These are phyloP conservation scores for Xylaria hypoxylon DNA, from an alignment of 2,329 filamentous ascomycete genomes.

Conservation along the genomic window DNA sequence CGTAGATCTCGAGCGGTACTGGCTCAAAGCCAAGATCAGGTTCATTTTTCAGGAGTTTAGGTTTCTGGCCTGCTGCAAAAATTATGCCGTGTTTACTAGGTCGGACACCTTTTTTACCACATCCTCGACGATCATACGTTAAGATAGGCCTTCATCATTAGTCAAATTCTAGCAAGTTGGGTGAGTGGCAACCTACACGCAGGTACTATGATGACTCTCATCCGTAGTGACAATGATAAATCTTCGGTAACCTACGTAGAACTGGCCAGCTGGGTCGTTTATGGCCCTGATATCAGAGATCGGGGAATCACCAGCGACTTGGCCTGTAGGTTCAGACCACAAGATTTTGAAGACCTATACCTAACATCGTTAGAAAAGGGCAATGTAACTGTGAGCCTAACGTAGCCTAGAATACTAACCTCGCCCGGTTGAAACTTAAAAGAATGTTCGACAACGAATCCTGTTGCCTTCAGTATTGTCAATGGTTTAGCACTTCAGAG, in stretches of 20 bases:
- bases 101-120: conserved; percentile 65
- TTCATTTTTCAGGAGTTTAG: conserved; percentile 55
- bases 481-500: not conserved
- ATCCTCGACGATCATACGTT: conserved; percentile 65
- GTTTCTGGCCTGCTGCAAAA: conserved; percentile 52
- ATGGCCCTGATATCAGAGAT: conserved; percentile 51
- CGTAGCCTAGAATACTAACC: conserved; percentile 36
- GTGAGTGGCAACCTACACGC: conserved; percentile 61
- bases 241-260: conserved; percentile 64
- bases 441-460: conserved; percentile 47
- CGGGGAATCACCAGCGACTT: conserved; percentile 45
- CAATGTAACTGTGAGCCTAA: not conserved
- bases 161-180: not conserved
- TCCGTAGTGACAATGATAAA: conserved; percentile 67
- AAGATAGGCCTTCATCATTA: conserved; percentile 61
- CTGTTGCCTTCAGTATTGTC: conserved; percentile 42
- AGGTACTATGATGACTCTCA: conserved; percentile 65
- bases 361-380: conserved; percentile 21
- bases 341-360: conserved; percentile 66
- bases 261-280: conserved; percentile 53
- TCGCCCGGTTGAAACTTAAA: conserved; percentile 49
- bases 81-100: conserved; percentile 66
- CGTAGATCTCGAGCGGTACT: conserved; percentile 58
- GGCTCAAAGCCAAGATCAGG: conserved; percentile 61
- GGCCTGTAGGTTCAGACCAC: conserved; percentile 65